Evolutionary conservation across 805 yeast genomes (phyloP).

Genomic region (Candida chauliodis): DNA sequence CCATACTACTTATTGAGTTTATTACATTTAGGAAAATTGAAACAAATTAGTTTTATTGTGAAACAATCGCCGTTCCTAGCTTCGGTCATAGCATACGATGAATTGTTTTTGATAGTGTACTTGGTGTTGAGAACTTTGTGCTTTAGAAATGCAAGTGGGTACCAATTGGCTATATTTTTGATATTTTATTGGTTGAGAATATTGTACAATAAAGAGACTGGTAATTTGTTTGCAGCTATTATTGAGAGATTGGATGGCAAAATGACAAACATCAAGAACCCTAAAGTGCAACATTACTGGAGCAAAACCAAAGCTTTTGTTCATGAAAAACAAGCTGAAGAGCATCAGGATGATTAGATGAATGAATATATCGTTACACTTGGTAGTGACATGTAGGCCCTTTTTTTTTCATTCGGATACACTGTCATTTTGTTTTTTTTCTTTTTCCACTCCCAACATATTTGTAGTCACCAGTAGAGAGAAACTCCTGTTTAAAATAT

Average conservation of each 20-base stretch:
- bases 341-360: conserved; percentile 2
- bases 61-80: conserved; percentile 38
- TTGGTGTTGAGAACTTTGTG: conserved; percentile 57
- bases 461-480: conserved; percentile 25
- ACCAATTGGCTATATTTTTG: conserved; percentile 54
- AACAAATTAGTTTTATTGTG: conserved; percentile 39
- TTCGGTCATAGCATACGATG: conserved; percentile 56
- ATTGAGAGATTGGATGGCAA: conserved; percentile 42
- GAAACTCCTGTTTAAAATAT: conserved; percentile 21
- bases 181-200: conserved; percentile 70
- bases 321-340: conserved; percentile 20
- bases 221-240: conserved; percentile 39
- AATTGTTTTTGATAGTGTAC: conserved; percentile 50
- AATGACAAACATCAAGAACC: conserved; percentile 42
- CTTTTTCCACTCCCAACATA: conserved; percentile 1
- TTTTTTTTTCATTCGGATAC: no score
- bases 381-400: no score
- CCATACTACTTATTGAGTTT: conserved; percentile 58
- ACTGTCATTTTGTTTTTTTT: neutral
- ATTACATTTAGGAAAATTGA: conserved; percentile 48
- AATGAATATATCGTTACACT: neutral
- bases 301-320: conserved; percentile 27
- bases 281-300: conserved; percentile 38
- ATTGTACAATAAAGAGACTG: conserved; percentile 49
- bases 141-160: conserved; percentile 67